Base-by-base conservation (phyloP, 176 grass and related monocot species). In the Miscanthus lutarioriparius region DNA sequence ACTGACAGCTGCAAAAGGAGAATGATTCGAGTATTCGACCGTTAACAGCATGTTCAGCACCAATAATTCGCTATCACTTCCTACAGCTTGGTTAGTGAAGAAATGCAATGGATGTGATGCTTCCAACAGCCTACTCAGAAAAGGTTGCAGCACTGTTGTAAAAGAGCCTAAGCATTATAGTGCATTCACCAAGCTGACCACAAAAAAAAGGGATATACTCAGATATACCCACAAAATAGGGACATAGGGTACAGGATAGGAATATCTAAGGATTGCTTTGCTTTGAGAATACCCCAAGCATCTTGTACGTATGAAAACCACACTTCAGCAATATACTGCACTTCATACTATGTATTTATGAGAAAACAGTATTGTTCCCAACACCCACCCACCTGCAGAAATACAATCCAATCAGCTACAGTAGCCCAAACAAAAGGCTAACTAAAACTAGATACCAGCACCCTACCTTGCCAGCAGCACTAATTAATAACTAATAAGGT, bases 1-100 rank as follows among this genome's bases (percentile, higher is more conserved):
- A 99, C 96, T 2, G 96, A 96, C 35, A 96, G 74, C 96, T 99
- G 86, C 36, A 76, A 86, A 33, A 78, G 38, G 17, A 32, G 64
- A 64, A 26, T 15, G 22, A 8, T 28, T 64, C 22, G 1, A 75
- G 20, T 38, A 8, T 28, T 64, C 22, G 1, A 75, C 23, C 30
- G 9, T 22, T 43, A 76, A 65, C 16, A 77, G 28, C 44, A 61
- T 47, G 62, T 10, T 19, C 27, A 61, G 19, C 27, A 41, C 45
- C 37, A 67, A 73, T 68, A 26, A 19, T 41, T 15, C 14, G 16
- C 44, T 32, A 8, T 19, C 17, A 10, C 7, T 44, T 78, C 17
- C 10, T 49, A 39, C 35, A 68, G 20, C 16, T 72, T 80, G 30
- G 49, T 12, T 73, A 38, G 2, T 51, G 23, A 76, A 49, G 0